These are phyloP conservation scores for Suillus lakei DNA, from an alignment of 768 basidiomycete genomes.

Conservation along the genomic window DNA sequence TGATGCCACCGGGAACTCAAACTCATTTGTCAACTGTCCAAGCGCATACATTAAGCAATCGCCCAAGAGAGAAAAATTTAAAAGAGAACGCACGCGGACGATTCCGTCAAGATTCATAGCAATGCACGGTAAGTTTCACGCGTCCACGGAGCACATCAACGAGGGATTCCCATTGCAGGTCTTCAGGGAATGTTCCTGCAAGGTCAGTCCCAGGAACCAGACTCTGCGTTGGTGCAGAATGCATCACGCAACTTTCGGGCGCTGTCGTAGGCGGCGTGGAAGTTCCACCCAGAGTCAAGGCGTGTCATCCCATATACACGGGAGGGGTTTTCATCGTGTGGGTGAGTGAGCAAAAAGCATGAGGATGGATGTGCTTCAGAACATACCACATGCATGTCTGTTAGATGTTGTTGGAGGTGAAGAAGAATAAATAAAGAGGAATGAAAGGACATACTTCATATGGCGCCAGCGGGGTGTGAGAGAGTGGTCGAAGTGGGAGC, in stretches of 20 bases:
- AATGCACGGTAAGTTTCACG: slow-evolving; percentile 56
- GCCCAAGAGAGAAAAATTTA: too few species aligned
- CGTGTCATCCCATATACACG: slow-evolving; percentile 53
- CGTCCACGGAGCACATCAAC: slow-evolving; percentile 79
- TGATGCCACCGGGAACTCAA: slow-evolving; percentile 76
- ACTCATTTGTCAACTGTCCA: slow-evolving; percentile 78
- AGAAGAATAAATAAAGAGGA: neutral
- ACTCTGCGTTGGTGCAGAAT: slow-evolving; percentile 67
- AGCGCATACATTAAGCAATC: neutral
- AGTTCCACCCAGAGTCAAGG: slow-evolving; percentile 80
- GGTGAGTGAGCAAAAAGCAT: neutral
- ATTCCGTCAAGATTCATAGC: slow-evolving; percentile 67
- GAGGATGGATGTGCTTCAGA: neutral
- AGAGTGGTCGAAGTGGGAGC: slow-evolving; percentile 19
- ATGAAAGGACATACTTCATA: slow-evolving; percentile 26
- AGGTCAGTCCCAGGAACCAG: slow-evolving; percentile 44
- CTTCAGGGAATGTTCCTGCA: slow-evolving; percentile 50
- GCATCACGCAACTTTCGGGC: slow-evolving; percentile 68
- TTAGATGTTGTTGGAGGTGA: neutral
- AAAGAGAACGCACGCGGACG: slow-evolving; percentile 70
- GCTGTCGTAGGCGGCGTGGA: slow-evolving; percentile 79
- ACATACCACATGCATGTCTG: slow-evolving; percentile 48
- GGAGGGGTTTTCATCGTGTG: slow-evolving; percentile 37
- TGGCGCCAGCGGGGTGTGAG: slow-evolving; percentile 30
- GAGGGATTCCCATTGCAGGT: slow-evolving; percentile 77